A percentile compares a stretch with the other conserved stretches of the same genome.
These are phyloP conservation scores for Plasmopara viticola DNA, from an alignment of 352 stramenopile species.

Conservation along the genomic window DNA sequence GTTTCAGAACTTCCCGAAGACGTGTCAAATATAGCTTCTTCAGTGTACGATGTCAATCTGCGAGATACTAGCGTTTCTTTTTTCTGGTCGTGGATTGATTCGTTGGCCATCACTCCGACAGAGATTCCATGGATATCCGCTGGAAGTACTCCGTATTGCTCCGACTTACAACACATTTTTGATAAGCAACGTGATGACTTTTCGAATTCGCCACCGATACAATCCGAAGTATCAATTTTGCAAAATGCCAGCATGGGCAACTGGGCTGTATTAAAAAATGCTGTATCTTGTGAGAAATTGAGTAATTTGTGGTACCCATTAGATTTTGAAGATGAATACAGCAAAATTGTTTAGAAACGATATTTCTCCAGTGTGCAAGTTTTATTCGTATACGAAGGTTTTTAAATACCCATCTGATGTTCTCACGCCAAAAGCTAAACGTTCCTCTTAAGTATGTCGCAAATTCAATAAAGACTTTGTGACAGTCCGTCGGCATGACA, in stretches of 20 bases:
- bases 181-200: constrained; percentile 4
- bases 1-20: constrained; percentile 19
- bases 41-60: constrained; percentile 23
- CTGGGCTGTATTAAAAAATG: constrained; percentile 7
- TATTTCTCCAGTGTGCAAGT: not conserved
- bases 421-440: too few relatives aligned
- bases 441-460: too few relatives aligned
- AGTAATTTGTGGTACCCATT: constrained; percentile 16
- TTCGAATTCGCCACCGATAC: not conserved
- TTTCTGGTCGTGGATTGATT: constrained; percentile 29
- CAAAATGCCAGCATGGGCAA: constrained; percentile 6
- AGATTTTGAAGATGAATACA: constrained; percentile 19
- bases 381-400: too few relatives aligned
- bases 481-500: too few relatives aligned
- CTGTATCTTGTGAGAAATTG: constrained; percentile 7
- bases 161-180: constrained; percentile 13
- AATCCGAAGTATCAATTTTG: not conserved
- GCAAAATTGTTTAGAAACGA: constrained; percentile 3
- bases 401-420: too few relatives aligned
- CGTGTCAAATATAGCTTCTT: constrained; percentile 14
- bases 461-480: too few relatives aligned
- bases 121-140: constrained; percentile 10
- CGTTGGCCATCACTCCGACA: not conserved
- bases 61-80: constrained; percentile 25
- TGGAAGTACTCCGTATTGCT: constrained; percentile 21